These are phyloP conservation scores for Zychaea mexicana DNA, from an alignment of 371 early-diverging fungal genomes.

Conservation along the genomic window DNA sequence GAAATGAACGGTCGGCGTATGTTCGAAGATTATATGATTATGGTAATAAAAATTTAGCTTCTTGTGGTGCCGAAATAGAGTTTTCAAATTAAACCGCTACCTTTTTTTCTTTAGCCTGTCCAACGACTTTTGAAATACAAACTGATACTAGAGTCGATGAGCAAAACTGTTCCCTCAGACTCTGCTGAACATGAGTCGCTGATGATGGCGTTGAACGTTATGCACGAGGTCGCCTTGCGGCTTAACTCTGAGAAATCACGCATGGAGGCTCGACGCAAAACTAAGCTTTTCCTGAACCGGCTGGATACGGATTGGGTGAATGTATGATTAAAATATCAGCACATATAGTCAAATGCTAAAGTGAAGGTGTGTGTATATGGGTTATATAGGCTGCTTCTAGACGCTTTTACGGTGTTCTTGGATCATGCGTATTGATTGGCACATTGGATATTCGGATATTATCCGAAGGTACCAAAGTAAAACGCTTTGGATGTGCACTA, in stretches of 20 bases:
- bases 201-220: slow-evolving; percentile 27
- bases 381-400: slow-evolving; percentile 27
- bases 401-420: slow-evolving; percentile 42
- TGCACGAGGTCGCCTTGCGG: slow-evolving; percentile 30
- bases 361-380: neutral
- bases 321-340: too few relatives aligned
- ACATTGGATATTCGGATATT: slow-evolving; percentile 39
- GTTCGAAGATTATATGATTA: slow-evolving; percentile 50
- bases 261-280: slow-evolving; percentile 39
- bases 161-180: slow-evolving; percentile 34
- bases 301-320: slow-evolving; percentile 43
- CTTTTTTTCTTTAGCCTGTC: slow-evolving; percentile 33
- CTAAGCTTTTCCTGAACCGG: slow-evolving; percentile 37
- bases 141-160: slow-evolving; percentile 37
- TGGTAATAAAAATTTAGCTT: slow-evolving; percentile 21
- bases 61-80: neutral
- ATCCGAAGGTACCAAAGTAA: slow-evolving; percentile 26
- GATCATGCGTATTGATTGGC: slow-evolving; percentile 37
- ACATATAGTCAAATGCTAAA: too few relatives aligned
- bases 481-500: slow-evolving; percentile 52
- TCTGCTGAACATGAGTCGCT: slow-evolving; percentile 29
- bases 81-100: neutral
- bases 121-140: slow-evolving; percentile 49
- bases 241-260: slow-evolving; percentile 35
- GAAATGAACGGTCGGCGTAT: slow-evolving; percentile 17